Evolutionary conservation across 1,284 basidiomycete genomes (phyloP), one percentile per base, ranked within the genome.

Genomic region (Somion occarium): DNA sequence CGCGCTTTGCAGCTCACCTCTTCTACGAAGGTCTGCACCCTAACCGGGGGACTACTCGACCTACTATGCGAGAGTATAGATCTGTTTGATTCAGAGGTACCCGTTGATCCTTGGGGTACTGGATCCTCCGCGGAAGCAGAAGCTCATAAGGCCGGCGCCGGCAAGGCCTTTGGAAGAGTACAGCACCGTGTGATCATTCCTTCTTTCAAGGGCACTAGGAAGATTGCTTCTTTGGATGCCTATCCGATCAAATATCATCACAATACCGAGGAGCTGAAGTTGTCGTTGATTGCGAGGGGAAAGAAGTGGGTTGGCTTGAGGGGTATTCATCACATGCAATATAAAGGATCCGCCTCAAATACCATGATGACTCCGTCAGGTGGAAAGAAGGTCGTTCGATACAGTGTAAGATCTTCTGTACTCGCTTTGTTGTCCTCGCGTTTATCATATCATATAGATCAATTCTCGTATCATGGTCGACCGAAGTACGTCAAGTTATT

Each of bases 261-360:
- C 0, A 64, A 72, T 24, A 65, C 69, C 46, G 65, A 61, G 7
- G 63, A 65, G 9, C 53, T 80, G 27, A 62, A 69, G 38, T 61
- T 66, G 47, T 55, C 58, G 24, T 60, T 82, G 11, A 50, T 71
- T n/a, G 63, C 63, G 38, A 67, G 82, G 12, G 82, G 80, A 5
- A 69, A 69, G 63, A 78, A 76, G 57, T 83, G 82, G 79, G 57
- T 69, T 15, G 62, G 60, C 1, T 57, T 81, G 30, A 71, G 70
- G 23, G 79, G 79, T 1, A 62, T 78, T 11, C 78, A 80, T 52
- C 80, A 83, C 59, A 74, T 74, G 61, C 69, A 79, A 53, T 83
- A 78, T 60, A 65, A 69, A 20, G 82, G 79, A 0, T 69, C 74
- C 34, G 78, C 75, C 19, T 73, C 71, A 15, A 50, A 39, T 12